Percentiles rank a stretch among this genome's conserved stretches.
phyloP scores from a whole-genome alignment of 306 rosid species.

The Fragaria nilgerrensis region DNA sequence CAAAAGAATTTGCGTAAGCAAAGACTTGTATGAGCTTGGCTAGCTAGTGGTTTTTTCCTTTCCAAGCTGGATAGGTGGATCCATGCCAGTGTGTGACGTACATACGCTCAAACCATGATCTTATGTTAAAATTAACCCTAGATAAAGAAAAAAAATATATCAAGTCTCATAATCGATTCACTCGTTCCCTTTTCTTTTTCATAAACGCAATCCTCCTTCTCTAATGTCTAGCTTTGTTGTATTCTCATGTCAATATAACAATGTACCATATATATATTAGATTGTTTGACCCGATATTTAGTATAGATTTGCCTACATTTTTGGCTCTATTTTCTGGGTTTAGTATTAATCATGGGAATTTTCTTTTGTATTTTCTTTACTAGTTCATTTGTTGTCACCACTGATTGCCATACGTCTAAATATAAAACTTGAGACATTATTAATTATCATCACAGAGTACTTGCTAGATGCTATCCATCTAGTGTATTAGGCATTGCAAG shows the following conservation, averaged over 20 bases:
- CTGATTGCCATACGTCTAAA: not conserved
- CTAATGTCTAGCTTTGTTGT: not conserved
- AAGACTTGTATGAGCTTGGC: not conserved
- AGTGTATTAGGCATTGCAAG: not conserved
- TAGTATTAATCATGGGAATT: not conserved
- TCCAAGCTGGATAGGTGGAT: too few species aligned
- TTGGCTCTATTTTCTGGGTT: not conserved
- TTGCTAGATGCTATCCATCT: not conserved
- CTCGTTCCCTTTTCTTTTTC: not conserved
- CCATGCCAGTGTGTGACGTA: not conserved
- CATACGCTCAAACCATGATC: not conserved
- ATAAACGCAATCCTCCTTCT: not conserved
- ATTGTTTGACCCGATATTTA: not conserved
- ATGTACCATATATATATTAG: not conserved
- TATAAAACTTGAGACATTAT: not conserved
- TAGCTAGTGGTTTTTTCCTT: not conserved
- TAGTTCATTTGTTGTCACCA: not conserved
- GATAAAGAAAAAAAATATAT: too few species aligned
- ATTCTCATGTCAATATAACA: not conserved
- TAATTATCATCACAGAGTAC: not conserved
- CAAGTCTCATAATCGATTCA: too few species aligned
- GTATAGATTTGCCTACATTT: not conserved
- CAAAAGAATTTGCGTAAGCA: constrained; percentile 10
- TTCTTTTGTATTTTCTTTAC: too few species aligned
- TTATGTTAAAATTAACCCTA: not conserved